A percentile compares a stretch with the other conserved stretches of the same genome.
Conservation (phyloP, 2,329 filamentous ascomycete genomes). For the Ophiocordyceps camponoti-leonardi region DNA sequence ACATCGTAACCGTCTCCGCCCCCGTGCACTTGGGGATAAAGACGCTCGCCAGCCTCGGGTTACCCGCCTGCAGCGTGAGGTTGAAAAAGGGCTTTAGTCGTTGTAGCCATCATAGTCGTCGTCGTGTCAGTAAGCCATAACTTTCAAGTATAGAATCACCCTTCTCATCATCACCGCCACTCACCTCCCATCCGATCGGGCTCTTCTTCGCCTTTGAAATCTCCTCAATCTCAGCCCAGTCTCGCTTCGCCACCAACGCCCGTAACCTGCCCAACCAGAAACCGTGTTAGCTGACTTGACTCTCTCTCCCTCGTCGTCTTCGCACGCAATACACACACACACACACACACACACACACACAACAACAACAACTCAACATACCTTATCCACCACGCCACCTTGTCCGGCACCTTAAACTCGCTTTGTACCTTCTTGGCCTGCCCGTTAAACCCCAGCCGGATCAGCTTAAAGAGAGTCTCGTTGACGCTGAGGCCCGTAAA, state of each 20-base stretch:
- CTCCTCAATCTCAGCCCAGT: constrained; percentile 89
- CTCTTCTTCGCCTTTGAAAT: constrained; percentile 63
- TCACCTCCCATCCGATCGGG: constrained; percentile 90
- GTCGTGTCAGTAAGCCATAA: not conserved
- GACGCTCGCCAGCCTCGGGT: constrained; percentile 63
- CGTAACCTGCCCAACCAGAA: constrained; percentile 39
- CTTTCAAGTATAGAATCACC: not conserved
- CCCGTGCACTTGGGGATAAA: constrained; percentile 81
- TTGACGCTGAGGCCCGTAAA: constrained; percentile 79
- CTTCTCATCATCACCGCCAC: constrained; percentile 11
- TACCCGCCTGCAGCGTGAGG: constrained; percentile 73
- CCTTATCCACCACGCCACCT: constrained; percentile 73
- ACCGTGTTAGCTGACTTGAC: not conserved
- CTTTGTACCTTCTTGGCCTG: constrained; percentile 74
- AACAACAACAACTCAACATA: constrained; percentile 14
- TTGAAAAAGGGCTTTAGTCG: constrained; percentile 81
- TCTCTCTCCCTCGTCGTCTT: too few relatives aligned
- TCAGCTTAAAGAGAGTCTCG: constrained; percentile 79
- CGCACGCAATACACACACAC: not conserved
- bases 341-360: too few relatives aligned
- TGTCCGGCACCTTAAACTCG: constrained; percentile 88
- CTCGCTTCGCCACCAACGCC: constrained; percentile 73
- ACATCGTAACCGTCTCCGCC: constrained; percentile 71
- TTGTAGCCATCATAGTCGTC: not conserved
- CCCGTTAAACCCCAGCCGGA: constrained; percentile 65